Percentiles rank a stretch among this genome's conserved stretches.
These are phyloP conservation scores for Pichia sp. DNA, from an alignment of 1,139 yeast species.

Conservation along the genomic window DNA sequence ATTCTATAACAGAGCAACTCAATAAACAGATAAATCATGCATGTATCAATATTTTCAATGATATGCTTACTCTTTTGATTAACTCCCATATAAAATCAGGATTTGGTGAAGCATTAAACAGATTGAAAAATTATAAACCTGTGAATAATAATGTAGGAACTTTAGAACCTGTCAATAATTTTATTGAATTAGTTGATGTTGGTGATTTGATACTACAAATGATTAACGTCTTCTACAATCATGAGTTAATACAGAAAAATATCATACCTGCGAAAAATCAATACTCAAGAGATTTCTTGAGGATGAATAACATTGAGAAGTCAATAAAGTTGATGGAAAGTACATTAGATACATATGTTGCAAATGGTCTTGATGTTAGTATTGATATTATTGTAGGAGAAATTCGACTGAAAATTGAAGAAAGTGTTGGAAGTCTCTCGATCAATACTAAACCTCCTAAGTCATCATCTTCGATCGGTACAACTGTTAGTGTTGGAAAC, in stretches of 20 bases:
- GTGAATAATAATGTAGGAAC: slow-evolving; percentile 18
- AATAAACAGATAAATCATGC: slow-evolving; percentile 21
- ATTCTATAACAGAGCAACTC: slow-evolving; percentile 26
- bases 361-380: slow-evolving; percentile 86
- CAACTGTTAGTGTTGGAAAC: neutral
- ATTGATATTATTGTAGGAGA: slow-evolving; percentile 82
- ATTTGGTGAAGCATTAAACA: slow-evolving; percentile 67
- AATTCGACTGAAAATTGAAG: slow-evolving; percentile 30
- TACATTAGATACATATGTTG: slow-evolving; percentile 79
- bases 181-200: slow-evolving; percentile 83
- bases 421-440: slow-evolving; percentile 13
- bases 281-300: slow-evolving; percentile 61
- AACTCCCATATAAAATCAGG: slow-evolving; percentile 71
- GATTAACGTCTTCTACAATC: slow-evolving; percentile 85
- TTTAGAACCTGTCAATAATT: slow-evolving; percentile 78
- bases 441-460: slow-evolving; percentile 2
- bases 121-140: slow-evolving; percentile 68
- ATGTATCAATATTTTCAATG: slow-evolving; percentile 53
- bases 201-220: slow-evolving; percentile 91
- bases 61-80: slow-evolving; percentile 58
- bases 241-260: slow-evolving; percentile 63
- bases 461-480: neutral
- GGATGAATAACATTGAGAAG: slow-evolving; percentile 74
- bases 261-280: slow-evolving; percentile 40
- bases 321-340: slow-evolving; percentile 60